Percentiles rank a stretch among this genome's conserved stretches.
These are phyloP conservation scores for Selenicereus undatus DNA, from an alignment of 148 eudicot genomes.

Conservation along the genomic window DNA sequence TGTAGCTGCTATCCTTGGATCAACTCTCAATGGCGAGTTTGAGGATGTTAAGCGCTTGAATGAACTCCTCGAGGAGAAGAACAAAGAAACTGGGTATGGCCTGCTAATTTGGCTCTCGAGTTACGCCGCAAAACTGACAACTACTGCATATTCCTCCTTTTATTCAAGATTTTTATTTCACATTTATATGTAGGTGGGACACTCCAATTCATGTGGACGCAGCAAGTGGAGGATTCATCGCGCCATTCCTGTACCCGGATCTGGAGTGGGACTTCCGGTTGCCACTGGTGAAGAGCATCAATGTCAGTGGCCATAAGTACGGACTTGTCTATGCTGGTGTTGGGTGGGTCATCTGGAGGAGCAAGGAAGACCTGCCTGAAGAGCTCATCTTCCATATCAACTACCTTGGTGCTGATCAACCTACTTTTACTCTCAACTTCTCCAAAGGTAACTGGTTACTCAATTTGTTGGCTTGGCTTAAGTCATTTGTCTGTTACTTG, in stretches of 20 bases:
- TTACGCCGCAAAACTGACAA: background rate
- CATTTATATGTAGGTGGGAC: constrained; percentile 47
- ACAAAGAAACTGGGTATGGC: constrained; percentile 62
- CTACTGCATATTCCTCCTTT: background rate
- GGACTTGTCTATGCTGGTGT: constrained; percentile 75
- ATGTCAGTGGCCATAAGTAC: constrained; percentile 75
- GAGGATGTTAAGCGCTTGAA: constrained; percentile 64
- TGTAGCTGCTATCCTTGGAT: constrained; percentile 65
- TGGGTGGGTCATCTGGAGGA: constrained; percentile 77
- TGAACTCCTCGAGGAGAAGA: constrained; percentile 53
- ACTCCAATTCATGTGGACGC: constrained; percentile 86
- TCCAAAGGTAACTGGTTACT: constrained; percentile 48
- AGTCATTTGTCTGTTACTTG: background rate
- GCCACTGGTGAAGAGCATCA: constrained; percentile 67
- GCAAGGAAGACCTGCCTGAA: constrained; percentile 68
- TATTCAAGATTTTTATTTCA: background rate
- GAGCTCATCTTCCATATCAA: constrained; percentile 79
- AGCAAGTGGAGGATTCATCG: constrained; percentile 81
- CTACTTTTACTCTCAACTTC: constrained; percentile 73
- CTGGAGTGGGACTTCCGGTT: constrained; percentile 69
- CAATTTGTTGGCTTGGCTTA: background rate
- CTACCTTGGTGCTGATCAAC: constrained; percentile 81
- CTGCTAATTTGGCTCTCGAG: background rate
- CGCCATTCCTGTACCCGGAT: constrained; percentile 70
- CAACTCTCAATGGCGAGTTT: constrained; percentile 70